Conservation (phyloP, 306 rosid species). For the Lathyrus tuberosus region DNA sequence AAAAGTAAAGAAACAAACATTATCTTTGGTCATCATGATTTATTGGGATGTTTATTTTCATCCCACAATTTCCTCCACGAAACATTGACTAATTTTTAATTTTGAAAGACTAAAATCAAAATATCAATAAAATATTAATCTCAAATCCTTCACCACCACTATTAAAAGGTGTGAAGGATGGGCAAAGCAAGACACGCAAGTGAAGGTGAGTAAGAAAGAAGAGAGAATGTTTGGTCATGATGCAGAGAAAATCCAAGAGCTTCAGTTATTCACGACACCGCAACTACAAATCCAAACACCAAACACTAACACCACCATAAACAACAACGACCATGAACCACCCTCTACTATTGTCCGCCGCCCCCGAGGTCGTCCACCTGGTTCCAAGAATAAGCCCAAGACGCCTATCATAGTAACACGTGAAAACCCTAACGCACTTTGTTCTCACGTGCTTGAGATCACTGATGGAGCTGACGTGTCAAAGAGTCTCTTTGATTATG, state of each 20-base stretch:
- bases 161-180: neutral
- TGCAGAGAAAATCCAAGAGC: neutral
- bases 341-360: neutral
- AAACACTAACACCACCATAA: neutral
- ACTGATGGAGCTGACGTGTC: slow-evolving; percentile 50
- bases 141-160: neutral
- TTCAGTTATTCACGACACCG: neutral
- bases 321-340: neutral
- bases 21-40: neutral
- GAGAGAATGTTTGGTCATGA: neutral
- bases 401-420: slow-evolving; percentile 49
- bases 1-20: neutral
- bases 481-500: slow-evolving; percentile 49
- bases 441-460: slow-evolving; percentile 59
- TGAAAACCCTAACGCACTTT: slow-evolving; percentile 46
- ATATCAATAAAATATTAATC: neutral
- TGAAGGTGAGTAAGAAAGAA: neutral
- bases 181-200: neutral
- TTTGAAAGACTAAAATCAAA: neutral
- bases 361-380: slow-evolving; percentile 62
- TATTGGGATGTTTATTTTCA: neutral
- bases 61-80: neutral
- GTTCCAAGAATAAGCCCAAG: slow-evolving; percentile 70
- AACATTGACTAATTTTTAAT: neutral
- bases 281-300: neutral